A percentile compares a stretch with the other conserved stretches of the same genome.
These are phyloP conservation scores for Alternaria triticina DNA, from an alignment of 2,329 filamentous ascomycete species.

Conservation along the genomic window DNA sequence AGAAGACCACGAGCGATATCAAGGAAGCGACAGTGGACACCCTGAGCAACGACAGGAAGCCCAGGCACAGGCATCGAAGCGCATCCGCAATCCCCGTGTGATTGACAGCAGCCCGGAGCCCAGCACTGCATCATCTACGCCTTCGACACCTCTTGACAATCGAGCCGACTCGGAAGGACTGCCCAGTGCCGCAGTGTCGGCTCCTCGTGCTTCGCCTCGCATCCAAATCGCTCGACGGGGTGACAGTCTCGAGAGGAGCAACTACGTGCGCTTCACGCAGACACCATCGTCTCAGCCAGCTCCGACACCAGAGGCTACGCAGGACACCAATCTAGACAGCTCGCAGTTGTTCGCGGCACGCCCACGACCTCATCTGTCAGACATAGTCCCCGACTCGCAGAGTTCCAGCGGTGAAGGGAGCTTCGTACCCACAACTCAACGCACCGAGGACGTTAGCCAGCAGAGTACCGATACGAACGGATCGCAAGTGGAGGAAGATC, in stretches of 20 bases:
- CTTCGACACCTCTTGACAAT: not conserved
- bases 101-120: slow-evolving; percentile 26
- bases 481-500: slow-evolving; percentile 5
- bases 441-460: slow-evolving; percentile 12
- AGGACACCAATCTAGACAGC: slow-evolving; percentile 23
- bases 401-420: slow-evolving; percentile 27
- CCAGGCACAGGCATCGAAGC: not conserved
- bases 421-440: slow-evolving; percentile 34
- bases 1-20: not conserved
- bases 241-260: slow-evolving; percentile 24
- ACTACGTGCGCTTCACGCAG: slow-evolving; percentile 32
- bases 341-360: slow-evolving; percentile 22
- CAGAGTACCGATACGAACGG: slow-evolving; percentile 4
- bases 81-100: slow-evolving; percentile 12
- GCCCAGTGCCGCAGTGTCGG: not conserved
- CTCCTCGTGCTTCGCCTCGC: slow-evolving; percentile 9
- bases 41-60: not conserved
- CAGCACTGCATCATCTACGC: not conserved
- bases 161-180: not conserved
- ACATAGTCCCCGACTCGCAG: slow-evolving; percentile 39
- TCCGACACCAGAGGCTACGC: not conserved
- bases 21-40: not conserved
- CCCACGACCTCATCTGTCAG: slow-evolving; percentile 12
- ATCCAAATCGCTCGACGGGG: slow-evolving; percentile 23
- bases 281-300: slow-evolving; percentile 9